These are phyloP conservation scores for Wolfiporia cocos DNA, from an alignment of 1,284 basidiomycete species.

Conservation along the genomic window DNA sequence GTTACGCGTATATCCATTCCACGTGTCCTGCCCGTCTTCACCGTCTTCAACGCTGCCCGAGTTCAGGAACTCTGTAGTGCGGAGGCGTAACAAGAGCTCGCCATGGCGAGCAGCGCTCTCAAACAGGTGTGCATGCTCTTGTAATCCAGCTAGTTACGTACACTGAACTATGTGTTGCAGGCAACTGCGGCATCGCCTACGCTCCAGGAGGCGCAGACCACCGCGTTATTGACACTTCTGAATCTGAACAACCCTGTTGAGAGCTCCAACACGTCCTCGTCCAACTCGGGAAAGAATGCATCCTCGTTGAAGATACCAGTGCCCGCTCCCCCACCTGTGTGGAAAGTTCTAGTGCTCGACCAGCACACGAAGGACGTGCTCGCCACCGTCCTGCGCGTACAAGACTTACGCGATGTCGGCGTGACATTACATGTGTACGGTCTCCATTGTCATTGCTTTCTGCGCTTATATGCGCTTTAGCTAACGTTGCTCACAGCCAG, in stretches of 20 bases:
- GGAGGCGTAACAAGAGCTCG: too few species aligned
- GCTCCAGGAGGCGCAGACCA: conserved; percentile 76
- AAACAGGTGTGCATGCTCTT: conserved; percentile 41
- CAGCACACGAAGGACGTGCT: conserved; percentile 95
- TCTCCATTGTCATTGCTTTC: not conserved
- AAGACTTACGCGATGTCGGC: conserved; percentile 93
- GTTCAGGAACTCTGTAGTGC: too few species aligned
- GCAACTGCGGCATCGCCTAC: conserved; percentile 34
- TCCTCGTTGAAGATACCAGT: conserved; percentile 38
- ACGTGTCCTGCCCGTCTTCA: too few species aligned
- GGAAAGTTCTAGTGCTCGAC: conserved; percentile 96
- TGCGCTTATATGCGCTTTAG: not conserved
- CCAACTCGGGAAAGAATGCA: conserved; percentile 32
- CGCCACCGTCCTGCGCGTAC: conserved; percentile 91
- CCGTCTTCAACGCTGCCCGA: too few species aligned
- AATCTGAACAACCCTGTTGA: conserved; percentile 33
- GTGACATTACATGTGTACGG: conserved; percentile 96
- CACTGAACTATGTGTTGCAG: conserved; percentile 9
- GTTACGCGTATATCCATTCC: too few species aligned
- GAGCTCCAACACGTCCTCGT: conserved; percentile 18
- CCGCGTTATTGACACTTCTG: conserved; percentile 55
- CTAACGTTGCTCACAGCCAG: conserved; percentile 51
- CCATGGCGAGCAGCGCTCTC: conserved; percentile 49
- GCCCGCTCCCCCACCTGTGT: conserved; percentile 74
- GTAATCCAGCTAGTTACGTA: not conserved